phyloP scores from a whole-genome alignment of 805 yeast species.

The Blastobotrys peoriensis region DNA sequence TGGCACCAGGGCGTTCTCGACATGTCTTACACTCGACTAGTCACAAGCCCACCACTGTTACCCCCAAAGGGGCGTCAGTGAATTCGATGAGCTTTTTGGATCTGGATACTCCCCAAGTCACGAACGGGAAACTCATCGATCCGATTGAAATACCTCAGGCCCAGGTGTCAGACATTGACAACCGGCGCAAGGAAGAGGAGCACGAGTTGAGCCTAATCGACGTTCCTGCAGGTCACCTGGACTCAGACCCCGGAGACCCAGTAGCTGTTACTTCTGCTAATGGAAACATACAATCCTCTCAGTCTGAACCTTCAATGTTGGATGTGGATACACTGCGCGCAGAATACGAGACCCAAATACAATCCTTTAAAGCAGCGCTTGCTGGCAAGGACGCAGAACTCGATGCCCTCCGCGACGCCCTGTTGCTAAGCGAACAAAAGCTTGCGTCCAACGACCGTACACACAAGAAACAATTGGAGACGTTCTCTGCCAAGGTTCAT shows the following conservation, averaged over 20 bases:
- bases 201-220: conserved; percentile 4
- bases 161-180: too few species aligned
- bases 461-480: conserved; percentile 6
- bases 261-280: not conserved
- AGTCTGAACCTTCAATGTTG: not conserved
- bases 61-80: too few species aligned
- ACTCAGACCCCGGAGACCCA: not conserved
- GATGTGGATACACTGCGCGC: conserved; percentile 12
- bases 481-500: conserved; percentile 60
- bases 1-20: too few species aligned
- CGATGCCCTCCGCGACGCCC: conserved; percentile 7
- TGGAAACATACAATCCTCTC: not conserved
- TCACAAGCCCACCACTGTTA: too few species aligned
- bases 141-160: not conserved
- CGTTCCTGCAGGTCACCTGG: conserved; percentile 2
- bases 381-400: conserved; percentile 19
- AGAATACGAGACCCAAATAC: conserved; percentile 12
- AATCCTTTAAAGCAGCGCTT: conserved; percentile 13
- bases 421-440: conserved; percentile 11
- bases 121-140: not conserved
- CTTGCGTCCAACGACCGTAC: conserved; percentile 8
- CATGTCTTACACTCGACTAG: too few species aligned
- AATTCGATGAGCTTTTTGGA: not conserved
- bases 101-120: not conserved
- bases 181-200: not conserved